phyloP scores from a whole-genome alignment of 2,329 filamentous ascomycete genomes.

The Cladorrhinum sp. region DNA sequence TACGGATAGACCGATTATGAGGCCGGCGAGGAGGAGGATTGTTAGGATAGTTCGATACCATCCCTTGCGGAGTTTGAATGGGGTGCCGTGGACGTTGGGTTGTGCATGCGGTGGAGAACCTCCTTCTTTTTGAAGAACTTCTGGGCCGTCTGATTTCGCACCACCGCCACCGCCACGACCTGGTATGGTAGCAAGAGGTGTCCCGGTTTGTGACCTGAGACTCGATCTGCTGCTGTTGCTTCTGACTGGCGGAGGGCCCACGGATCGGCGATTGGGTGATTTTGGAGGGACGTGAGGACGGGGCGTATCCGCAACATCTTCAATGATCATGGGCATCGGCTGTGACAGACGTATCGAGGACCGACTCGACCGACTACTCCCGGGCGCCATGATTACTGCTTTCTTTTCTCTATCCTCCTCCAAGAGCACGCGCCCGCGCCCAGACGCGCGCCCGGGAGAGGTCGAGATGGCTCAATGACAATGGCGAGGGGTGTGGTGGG shows the following conservation, averaged over 20 bases:
- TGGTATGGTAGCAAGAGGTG: neutral
- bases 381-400: constrained; percentile 5
- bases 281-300: constrained; percentile 9
- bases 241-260: neutral
- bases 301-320: constrained; percentile 7
- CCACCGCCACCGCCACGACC: neutral
- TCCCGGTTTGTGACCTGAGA: neutral
- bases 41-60: constrained; percentile 36
- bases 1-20: constrained; percentile 38
- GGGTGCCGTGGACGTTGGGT: constrained; percentile 9
- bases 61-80: constrained; percentile 24
- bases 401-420: neutral
- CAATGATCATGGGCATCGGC: constrained; percentile 13
- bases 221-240: neutral
- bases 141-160: neutral
- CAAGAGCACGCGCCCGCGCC: neutral
- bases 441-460: constrained; percentile 1
- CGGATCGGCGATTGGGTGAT: constrained; percentile 9
- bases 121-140: neutral
- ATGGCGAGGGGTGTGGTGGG: too few relatives aligned
- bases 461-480: too few relatives aligned
- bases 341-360: constrained; percentile 9
- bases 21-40: constrained; percentile 30
- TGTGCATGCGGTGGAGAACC: constrained; percentile 16
- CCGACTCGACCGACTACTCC: constrained; percentile 8